Evolutionary conservation across 257 asterid genomes (phyloP).

Genomic region (Penstemon newberryi): DNA sequence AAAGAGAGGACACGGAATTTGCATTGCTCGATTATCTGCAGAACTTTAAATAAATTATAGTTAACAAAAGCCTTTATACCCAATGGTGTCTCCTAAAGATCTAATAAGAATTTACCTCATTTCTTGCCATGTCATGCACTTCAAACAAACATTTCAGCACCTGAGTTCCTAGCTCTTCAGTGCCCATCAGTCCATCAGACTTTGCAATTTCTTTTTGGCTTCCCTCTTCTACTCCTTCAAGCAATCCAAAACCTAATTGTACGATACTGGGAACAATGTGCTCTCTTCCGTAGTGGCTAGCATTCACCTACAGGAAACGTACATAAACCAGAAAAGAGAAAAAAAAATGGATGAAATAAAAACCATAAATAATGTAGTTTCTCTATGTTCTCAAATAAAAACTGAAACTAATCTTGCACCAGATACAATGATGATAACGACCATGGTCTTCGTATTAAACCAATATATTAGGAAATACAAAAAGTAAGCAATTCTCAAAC

Average conservation of each 20-base stretch:
- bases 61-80: background rate
- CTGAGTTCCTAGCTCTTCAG: conserved; percentile 65
- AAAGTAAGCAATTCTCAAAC: background rate
- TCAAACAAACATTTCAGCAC: conserved; percentile 80
- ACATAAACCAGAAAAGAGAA: conserved; percentile 16
- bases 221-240: conserved; percentile 72
- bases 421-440: background rate
- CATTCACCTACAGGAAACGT: conserved; percentile 55
- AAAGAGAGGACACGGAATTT: conserved; percentile 70
- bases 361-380: background rate
- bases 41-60: conserved; percentile 15
- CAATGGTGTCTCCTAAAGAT: background rate
- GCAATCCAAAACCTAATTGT: conserved; percentile 76
- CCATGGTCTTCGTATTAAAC: background rate
- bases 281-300: conserved; percentile 78
- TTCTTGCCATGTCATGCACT: conserved; percentile 84
- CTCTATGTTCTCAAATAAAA: background rate
- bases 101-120: conserved; percentile 51
- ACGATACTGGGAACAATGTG: conserved; percentile 82
- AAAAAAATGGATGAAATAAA: background rate
- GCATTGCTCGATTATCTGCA: conserved; percentile 86
- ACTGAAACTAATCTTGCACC: conserved; percentile 3
- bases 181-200: conserved; percentile 65
- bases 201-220: conserved; percentile 44
- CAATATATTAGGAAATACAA: background rate